Evolutionary conservation across 345 rosid species (phyloP).

Genomic region (Orychophragmus violaceus): DNA sequence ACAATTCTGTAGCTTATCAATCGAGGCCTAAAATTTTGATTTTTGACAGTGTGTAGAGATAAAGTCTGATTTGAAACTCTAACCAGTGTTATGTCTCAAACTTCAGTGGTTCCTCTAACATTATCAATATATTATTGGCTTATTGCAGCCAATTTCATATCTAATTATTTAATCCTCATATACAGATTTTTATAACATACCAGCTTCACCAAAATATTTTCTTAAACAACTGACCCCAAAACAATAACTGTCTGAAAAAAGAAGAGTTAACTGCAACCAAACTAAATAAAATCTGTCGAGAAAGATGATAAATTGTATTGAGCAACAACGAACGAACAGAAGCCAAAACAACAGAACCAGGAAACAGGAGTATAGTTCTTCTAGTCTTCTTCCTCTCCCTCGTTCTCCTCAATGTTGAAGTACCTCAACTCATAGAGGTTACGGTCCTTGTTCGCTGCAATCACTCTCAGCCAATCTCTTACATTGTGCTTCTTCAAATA

Average conservation of each 20-base stretch:
- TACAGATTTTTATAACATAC: background rate
- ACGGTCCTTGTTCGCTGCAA: slow-evolving; percentile 83
- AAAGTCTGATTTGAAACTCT: too few species aligned
- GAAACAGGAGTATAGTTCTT: background rate
- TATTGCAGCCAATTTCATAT: too few species aligned
- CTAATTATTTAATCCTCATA: background rate
- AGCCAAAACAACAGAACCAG: slow-evolving; percentile 7
- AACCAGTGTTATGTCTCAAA: too few species aligned
- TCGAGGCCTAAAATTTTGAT: too few species aligned
- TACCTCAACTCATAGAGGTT: slow-evolving; percentile 79
- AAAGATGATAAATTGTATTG: slow-evolving; percentile 7
- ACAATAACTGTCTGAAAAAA: background rate
- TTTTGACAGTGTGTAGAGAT: too few species aligned
- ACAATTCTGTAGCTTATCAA: too few species aligned
- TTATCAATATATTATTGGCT: too few species aligned
- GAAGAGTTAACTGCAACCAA: slow-evolving; percentile 10
- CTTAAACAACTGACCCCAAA: background rate
- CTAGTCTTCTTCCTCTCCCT: slow-evolving; percentile 85
- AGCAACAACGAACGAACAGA: background rate
- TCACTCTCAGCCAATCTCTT: slow-evolving; percentile 90
- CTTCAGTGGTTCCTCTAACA: too few species aligned
- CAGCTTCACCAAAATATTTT: background rate
- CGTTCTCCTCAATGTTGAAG: slow-evolving; percentile 95
- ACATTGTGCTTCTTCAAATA: slow-evolving; percentile 92
- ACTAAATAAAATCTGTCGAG: slow-evolving; percentile 19